These are phyloP conservation scores for Akebia trifoliata DNA, from an alignment of 164 flowering plant genomes.

Conservation along the genomic window DNA sequence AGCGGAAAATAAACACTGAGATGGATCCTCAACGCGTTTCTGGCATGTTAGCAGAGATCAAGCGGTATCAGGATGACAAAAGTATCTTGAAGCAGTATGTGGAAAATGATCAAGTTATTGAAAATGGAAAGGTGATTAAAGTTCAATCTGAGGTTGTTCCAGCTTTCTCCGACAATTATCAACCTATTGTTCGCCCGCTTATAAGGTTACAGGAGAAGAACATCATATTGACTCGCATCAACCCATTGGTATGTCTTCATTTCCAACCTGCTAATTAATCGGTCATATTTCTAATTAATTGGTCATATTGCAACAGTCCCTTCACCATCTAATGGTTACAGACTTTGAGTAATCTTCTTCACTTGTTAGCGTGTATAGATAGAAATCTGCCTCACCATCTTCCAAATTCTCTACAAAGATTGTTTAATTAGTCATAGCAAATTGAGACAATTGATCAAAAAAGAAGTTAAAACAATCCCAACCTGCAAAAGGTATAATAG, in stretches of 20 bases:
- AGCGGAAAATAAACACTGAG: conserved; percentile 72
- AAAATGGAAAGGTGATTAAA: conserved; percentile 74
- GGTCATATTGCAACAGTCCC: too few species aligned
- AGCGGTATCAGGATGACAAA: conserved; percentile 93
- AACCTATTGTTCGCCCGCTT: conserved; percentile 74
- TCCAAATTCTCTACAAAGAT: too few species aligned
- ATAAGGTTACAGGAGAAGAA: conserved; percentile 85
- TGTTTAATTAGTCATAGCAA: too few species aligned
- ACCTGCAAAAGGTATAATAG: too few species aligned
- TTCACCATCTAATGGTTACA: too few species aligned
- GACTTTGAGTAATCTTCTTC: too few species aligned
- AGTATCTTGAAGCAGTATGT: conserved; percentile 77
- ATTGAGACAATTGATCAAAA: too few species aligned
- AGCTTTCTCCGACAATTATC: conserved; percentile 84
- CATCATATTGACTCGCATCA: conserved; percentile 90
- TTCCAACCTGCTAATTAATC: too few species aligned
- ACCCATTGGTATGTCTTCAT: conserved; percentile 64
- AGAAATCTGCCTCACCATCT: too few species aligned
- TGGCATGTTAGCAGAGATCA: conserved; percentile 84
- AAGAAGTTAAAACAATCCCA: too few species aligned
- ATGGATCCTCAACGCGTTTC: conserved; percentile 70
- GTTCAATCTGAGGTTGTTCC: conserved; percentile 78
- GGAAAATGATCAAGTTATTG: conserved; percentile 89
- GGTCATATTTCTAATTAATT: too few species aligned
- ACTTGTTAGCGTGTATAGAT: too few species aligned